Evolutionary conservation across 345 rosid species (phyloP).

Genomic region (Hypericum perforatum): DNA sequence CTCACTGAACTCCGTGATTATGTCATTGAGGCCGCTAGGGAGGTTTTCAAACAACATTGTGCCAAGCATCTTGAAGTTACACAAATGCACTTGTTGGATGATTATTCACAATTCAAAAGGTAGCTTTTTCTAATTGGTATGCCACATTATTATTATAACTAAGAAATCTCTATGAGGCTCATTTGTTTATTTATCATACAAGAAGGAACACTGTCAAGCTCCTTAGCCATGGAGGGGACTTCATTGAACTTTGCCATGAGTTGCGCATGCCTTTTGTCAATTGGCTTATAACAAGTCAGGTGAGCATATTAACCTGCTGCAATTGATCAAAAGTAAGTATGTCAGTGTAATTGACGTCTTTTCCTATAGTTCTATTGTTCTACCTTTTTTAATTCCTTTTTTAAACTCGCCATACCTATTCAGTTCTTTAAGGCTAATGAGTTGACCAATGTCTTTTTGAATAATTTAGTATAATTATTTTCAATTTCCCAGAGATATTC

Average conservation of each 20-base stretch:
- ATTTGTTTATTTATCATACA: constrained; percentile 22
- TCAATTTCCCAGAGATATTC: constrained; percentile 59
- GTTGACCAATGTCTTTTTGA: not conserved
- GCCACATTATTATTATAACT: constrained; percentile 5
- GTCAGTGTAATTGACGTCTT: no score
- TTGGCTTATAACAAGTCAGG: constrained; percentile 70
- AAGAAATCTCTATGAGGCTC: constrained; percentile 13
- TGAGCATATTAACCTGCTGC: constrained; percentile 15
- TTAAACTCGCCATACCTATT: not conserved
- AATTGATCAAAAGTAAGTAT: not conserved
- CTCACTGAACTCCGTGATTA: constrained; percentile 73
- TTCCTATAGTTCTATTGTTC: not conserved
- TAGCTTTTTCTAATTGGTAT: constrained; percentile 18
- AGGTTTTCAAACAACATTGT: constrained; percentile 74
- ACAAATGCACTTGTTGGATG: constrained; percentile 59
- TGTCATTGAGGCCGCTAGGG: constrained; percentile 64
- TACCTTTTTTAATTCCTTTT: constrained; percentile 1
- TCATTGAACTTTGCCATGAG: constrained; percentile 88
- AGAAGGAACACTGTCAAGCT: constrained; percentile 82
- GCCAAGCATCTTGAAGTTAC: constrained; percentile 73
- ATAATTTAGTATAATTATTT: constrained; percentile 8
- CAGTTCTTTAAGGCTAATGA: constrained; percentile 5
- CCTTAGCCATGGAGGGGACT: constrained; percentile 81
- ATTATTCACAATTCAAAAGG: constrained; percentile 56
- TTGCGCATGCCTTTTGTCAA: constrained; percentile 72